Evolutionary conservation across 495 filamentous ascomycete species (phyloP), one percentile per base, ranked within the genome.

Genomic region (Diplogelasinospora grovesii): DNA sequence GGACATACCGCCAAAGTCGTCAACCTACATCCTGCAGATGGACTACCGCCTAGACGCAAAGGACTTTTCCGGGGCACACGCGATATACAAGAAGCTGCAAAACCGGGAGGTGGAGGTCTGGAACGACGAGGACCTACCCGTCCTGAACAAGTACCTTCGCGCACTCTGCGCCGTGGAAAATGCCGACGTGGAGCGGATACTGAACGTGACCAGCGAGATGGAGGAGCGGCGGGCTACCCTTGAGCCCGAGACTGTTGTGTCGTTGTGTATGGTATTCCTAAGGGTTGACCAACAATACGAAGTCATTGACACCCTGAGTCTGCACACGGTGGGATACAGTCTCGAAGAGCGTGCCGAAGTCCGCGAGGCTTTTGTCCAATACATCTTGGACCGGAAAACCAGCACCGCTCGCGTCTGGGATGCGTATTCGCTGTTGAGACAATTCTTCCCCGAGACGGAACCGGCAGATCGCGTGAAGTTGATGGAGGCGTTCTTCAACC

Each of bases 401-500:
- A 78, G 71, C 40, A 79, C 70, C 4, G 71, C 77, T 3, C 63
- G 72, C 44, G 72, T 74, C 3, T 97, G 90, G 92, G 83, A 89
- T 41, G 75, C 77, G 8, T 97, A 97, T 63, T 71, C 75, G 21
- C 71, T 96, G 10, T 56, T 92, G 19, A 78, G 78, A 21, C 66
- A 82, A 21, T 76, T 84, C 47, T 95, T 96, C 68, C 77, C 83
- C 8, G 90, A 95, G 56, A 77, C 77, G 0, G 61, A 70, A 1
- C 66, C 74, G 1, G 60, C 61, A 10, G 66, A 73, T 28, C 81
- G 89, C 15, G 78, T 78, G 3, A 60, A 71, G 13, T 68, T 96
- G 29, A 96, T 98, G 88, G 69, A 78, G 13, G 66, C 72, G 23
- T 93, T 97, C 66, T 97, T 94, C 56, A 66, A 70, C 5, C 81